These are phyloP conservation scores for Calocera viscosa DNA, from an alignment of 768 basidiomycete species.

Conservation along the genomic window DNA sequence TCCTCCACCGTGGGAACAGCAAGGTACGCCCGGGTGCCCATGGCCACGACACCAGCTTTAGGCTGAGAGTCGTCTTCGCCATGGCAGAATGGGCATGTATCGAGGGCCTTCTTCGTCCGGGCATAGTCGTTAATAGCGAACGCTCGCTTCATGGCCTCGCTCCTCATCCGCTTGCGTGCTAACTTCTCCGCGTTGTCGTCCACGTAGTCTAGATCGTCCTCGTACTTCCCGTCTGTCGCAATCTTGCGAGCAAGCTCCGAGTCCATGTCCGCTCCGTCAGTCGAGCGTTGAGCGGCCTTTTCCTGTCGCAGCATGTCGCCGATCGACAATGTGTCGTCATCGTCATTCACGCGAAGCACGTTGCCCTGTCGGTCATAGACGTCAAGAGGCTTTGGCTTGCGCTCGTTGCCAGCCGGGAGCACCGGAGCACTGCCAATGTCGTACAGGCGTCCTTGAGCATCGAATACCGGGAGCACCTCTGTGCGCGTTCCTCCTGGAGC, in stretches of 20 bases:
- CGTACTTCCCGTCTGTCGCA: conserved; percentile 75
- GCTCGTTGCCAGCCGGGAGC: conserved; percentile 59
- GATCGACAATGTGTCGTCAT: conserved; percentile 75
- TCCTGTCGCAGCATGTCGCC: conserved; percentile 92
- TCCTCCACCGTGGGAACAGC: conserved; percentile 80
- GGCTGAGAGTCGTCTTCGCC: conserved; percentile 86
- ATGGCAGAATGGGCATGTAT: conserved; percentile 78
- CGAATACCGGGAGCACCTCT: conserved; percentile 79
- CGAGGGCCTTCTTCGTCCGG: conserved; percentile 77
- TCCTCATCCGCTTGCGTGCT: conserved; percentile 87
- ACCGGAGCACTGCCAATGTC: conserved; percentile 52
- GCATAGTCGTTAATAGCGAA: conserved; percentile 97
- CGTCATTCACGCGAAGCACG: conserved; percentile 73
- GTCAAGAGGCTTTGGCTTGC: conserved; percentile 58
- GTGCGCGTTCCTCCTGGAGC: conserved; percentile 40
- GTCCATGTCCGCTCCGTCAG: conserved; percentile 86
- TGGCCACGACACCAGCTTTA: conserved; percentile 74
- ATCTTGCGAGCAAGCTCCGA: conserved; percentile 79
- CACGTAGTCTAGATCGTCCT: conserved; percentile 87
- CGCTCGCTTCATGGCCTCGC: conserved; percentile 89
- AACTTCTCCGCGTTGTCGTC: conserved; percentile 94
- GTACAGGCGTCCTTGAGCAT: conserved; percentile 72
- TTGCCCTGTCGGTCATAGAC: conserved; percentile 39
- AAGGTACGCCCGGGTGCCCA: conserved; percentile 85
- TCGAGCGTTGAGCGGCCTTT: conserved; percentile 72